These are phyloP conservation scores for Ogataea haglerorum DNA, from an alignment of 805 yeast genomes.

Conservation along the genomic window DNA sequence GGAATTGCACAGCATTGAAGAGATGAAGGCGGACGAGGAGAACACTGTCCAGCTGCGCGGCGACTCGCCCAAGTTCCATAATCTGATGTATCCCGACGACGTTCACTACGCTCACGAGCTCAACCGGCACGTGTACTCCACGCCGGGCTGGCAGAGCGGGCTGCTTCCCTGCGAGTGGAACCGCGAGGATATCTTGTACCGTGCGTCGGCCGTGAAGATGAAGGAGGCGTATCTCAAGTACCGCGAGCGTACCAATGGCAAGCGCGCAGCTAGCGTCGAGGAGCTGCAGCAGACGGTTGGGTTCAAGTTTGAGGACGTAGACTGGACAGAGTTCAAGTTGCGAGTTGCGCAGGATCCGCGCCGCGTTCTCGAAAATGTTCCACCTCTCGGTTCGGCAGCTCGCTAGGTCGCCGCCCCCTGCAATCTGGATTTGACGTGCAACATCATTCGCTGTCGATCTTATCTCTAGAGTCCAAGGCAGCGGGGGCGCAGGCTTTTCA, in stretches of 20 bases:
- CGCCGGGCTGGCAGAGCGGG: slow-evolving; percentile 36
- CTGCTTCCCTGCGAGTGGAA: slow-evolving; percentile 53
- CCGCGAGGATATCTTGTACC: slow-evolving; percentile 39
- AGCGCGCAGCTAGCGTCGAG: slow-evolving; percentile 11
- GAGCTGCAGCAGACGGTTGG: slow-evolving; percentile 13
- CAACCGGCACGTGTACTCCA: slow-evolving; percentile 30
- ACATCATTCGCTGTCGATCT: background rate
- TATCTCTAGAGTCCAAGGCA: background rate
- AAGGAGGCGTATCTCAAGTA: slow-evolving; percentile 47
- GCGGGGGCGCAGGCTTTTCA: background rate
- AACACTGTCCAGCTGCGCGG: slow-evolving; percentile 42
- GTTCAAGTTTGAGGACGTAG: slow-evolving; percentile 13
- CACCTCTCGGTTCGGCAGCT: too few species aligned
- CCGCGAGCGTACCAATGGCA: slow-evolving; percentile 36
- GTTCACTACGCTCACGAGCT: slow-evolving; percentile 48
- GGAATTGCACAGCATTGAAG: slow-evolving; percentile 43
- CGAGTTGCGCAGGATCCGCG: background rate
- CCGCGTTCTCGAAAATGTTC: too few species aligned
- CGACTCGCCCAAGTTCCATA: slow-evolving; percentile 45
- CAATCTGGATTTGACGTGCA: background rate
- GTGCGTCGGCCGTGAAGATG: slow-evolving; percentile 42
- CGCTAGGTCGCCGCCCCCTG: background rate
- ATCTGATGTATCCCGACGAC: slow-evolving; percentile 53
- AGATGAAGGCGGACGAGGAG: slow-evolving; percentile 43
- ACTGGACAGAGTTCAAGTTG: slow-evolving; percentile 6